Base-by-base conservation (phyloP, 352 stramenopile species). In the Phytophthora sp. region DNA sequence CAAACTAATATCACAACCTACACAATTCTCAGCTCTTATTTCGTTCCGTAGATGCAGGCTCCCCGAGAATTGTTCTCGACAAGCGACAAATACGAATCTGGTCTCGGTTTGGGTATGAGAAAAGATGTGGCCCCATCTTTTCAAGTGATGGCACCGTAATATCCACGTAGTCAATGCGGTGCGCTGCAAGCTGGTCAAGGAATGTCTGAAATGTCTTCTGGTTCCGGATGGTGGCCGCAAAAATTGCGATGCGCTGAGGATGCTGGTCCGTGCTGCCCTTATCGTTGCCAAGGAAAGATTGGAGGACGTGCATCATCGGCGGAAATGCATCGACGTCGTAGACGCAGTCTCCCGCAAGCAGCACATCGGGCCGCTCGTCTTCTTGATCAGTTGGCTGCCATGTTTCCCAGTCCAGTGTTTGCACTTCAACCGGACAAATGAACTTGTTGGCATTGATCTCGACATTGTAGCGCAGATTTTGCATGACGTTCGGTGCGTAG, bases 381-480 rank as follows among this genome's bases (percentile, higher is more conserved):
- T 58, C 45, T 4, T 69, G 54, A 7, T 77, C 59, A 11, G 53
- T 49, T 11, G 69, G 77, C 15, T 88, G 54, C 82, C 82, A 92
- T 0, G 72, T 83, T 7, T 87, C 83, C 86, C 86, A 94, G 52
- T 94, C 83, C 11, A 94, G 64, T 15, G 72, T 66, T 27, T 85
- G 54, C 23, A 89, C 82, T 7, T 81, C 61, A 28, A 92, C 74
- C 1, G 78, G 69, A 15, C 82, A 91, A 26, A 60, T 39, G 37
- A 77, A 77, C 23, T 73, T 72, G 51, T 26, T 48, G 0, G 71
- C 48, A 44, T 95, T 95, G 58, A 93, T 73, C 45, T 95, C 86
- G 17, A 82, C 74, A 50, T 93, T 95, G 68, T 95, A 95, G 4
- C 79, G 77, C 20, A 93, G 34, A 49, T 95, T 95, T 48, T 90